These are phyloP conservation scores for Cytospora piceicola DNA, from an alignment of 2,329 filamentous ascomycete species.

Conservation along the genomic window DNA sequence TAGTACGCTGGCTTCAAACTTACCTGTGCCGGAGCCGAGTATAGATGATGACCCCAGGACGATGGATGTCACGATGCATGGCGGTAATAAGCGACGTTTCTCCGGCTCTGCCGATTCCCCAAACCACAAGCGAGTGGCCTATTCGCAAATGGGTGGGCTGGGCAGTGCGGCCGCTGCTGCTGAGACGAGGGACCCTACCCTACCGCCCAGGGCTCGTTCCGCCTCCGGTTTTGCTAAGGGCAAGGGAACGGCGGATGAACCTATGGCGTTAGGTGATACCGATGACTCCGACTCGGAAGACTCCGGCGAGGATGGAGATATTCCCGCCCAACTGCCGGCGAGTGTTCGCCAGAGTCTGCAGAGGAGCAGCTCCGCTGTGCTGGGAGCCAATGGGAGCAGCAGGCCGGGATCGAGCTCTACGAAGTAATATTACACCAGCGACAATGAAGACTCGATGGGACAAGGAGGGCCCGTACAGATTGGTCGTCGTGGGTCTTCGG, in stretches of 20 bases:
- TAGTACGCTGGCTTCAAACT: background rate
- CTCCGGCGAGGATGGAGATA: slow-evolving; percentile 37
- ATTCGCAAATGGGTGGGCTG: slow-evolving; percentile 21
- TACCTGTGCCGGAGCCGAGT: background rate
- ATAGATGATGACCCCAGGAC: background rate
- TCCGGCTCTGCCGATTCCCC: background rate
- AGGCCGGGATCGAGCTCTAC: background rate
- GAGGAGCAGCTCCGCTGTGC: slow-evolving; percentile 1
- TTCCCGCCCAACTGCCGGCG: slow-evolving; percentile 40
- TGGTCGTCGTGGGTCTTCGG: background rate
- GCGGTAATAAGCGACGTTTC: slow-evolving; percentile 10
- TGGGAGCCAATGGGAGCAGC: background rate
- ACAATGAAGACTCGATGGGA: no score
- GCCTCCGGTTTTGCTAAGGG: background rate
- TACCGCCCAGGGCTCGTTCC: background rate
- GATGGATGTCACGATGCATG: slow-evolving; percentile 9
- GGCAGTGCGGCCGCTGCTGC: slow-evolving; percentile 9
- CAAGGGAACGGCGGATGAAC: slow-evolving; percentile 21
- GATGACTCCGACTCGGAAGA: slow-evolving; percentile 37
- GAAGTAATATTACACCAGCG: background rate
- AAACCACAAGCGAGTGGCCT: slow-evolving; percentile 22
- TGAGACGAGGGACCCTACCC: slow-evolving; percentile 23
- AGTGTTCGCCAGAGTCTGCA: slow-evolving; percentile 38
- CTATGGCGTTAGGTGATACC: slow-evolving; percentile 30
- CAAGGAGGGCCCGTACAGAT: background rate